These are phyloP conservation scores for Colletotrichum sp. DNA, from an alignment of 2,329 filamentous ascomycete genomes.

Conservation along the genomic window DNA sequence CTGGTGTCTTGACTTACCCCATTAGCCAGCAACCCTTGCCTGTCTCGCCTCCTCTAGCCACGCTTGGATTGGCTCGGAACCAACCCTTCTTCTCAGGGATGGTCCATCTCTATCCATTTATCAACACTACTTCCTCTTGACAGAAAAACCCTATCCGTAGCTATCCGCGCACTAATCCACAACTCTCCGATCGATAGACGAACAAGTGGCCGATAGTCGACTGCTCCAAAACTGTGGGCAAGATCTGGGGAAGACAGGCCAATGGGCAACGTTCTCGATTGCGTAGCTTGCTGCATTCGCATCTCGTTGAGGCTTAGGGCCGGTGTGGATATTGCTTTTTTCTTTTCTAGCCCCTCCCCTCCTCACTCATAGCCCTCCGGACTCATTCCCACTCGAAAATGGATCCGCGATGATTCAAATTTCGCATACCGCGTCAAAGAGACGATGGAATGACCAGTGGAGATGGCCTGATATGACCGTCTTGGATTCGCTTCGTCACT, in stretches of 20 bases:
- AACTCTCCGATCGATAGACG: conserved; percentile 10
- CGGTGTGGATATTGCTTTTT: background rate
- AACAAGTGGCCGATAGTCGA: background rate
- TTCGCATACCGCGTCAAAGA: background rate
- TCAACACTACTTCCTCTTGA: background rate
- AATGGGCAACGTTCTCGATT: background rate
- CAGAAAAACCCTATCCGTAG: background rate
- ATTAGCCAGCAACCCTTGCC: background rate
- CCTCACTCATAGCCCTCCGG: background rate
- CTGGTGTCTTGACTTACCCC: conserved; percentile 1
- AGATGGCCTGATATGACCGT: background rate
- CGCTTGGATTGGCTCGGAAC: background rate
- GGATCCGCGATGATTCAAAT: background rate
- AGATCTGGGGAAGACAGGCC: conserved; percentile 14
- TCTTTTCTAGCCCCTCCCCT: background rate
- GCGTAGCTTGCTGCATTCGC: background rate
- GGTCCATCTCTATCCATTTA: background rate
- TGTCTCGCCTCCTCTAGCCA: background rate
- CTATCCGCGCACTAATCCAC: background rate
- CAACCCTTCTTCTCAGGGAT: background rate
- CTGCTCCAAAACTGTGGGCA: background rate
- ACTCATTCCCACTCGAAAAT: conserved; percentile 1
- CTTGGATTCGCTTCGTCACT: background rate
- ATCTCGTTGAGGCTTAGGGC: conserved; percentile 5
- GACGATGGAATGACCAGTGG: background rate